Evolutionary conservation across 176 grass and related monocot genomes (phyloP), one percentile per base, ranked within the genome.

Genomic region (Oryza meyeriana): DNA sequence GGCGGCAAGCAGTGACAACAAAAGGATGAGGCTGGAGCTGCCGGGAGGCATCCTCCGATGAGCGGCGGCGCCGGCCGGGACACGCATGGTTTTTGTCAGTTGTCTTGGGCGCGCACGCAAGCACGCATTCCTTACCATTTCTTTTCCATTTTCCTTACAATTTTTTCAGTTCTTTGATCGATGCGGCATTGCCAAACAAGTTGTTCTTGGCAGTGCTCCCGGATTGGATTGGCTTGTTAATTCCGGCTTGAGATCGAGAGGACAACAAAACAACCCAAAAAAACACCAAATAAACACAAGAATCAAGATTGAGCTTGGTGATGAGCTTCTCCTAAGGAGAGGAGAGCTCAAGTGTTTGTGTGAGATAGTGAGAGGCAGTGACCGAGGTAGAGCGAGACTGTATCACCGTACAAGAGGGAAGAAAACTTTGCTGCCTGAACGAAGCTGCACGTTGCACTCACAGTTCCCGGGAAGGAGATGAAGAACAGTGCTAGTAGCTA

Each of bases 251-350:
- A 69, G 39, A 48, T 72, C 57, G 61, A 84, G 42, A 79, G 16
- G 47, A 45, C 20, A 72, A 64, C 3, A 77, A 82, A 31, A 26
- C 10, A 38, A 39, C 65, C 34, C 4, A 67, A 24, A 2, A 68
- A 16, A 59, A 47, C 26, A 3, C 2, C 10, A 25, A 40, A 11
- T 8, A 26, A 41, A 61, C 8, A 55, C 18, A 55, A 25, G 20
- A n/a, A 25, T 59, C 52, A 45, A 36, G 59, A 31, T 62, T 16
- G 65, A 69, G 36, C 71, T 18, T 12, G 17, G 17, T 5, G 52
- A 57, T 57, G 80, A 80, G 77, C 70, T 85, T 52, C n/a, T 64
- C 71, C 82, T 81, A 39, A 5, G 87, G 76, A 80, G 71, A 85
- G 87, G 81, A 69, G 59, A 84, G 5, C 41, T n/a, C 17, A 1